A percentile compares a stretch with the other conserved stretches of the same genome.
Evolutionary conservation across 2,329 filamentous ascomycete species (phyloP).

Genomic region (Penicillium palitans): DNA sequence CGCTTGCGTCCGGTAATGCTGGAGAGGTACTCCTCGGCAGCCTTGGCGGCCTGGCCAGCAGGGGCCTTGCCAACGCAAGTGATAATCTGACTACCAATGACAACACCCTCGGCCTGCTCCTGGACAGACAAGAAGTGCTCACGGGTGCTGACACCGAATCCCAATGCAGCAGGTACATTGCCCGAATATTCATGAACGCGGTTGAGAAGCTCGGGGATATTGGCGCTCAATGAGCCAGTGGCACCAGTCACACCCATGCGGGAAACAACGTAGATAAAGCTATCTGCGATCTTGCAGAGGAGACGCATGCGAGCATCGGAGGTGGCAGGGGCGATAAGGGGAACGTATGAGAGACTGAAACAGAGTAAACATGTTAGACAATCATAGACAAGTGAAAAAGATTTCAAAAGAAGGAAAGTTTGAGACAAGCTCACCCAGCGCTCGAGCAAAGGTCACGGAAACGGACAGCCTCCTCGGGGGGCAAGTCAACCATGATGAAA

Average conservation of each 20-base stretch:
- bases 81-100: constrained; percentile 95
- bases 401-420: background rate
- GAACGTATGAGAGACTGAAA: constrained; percentile 81
- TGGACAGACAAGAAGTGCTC: constrained; percentile 90
- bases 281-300: constrained; percentile 94
- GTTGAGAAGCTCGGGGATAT: constrained; percentile 76
- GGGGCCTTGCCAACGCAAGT: constrained; percentile 71
- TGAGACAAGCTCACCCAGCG: constrained; percentile 29
- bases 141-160: constrained; percentile 92
- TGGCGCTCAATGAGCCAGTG: constrained; percentile 75
- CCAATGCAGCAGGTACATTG: constrained; percentile 85
- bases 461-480: constrained; percentile 89
- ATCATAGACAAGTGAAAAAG: background rate
- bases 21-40: constrained; percentile 83
- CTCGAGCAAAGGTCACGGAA: constrained; percentile 50
- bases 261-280: constrained; percentile 98
- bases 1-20: constrained; percentile 63
- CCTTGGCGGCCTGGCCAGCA: constrained; percentile 65
- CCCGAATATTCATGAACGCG: constrained; percentile 91
- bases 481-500: constrained; percentile 94
- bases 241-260: constrained; percentile 96
- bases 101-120: constrained; percentile 84
- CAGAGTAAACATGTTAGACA: background rate
- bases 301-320: constrained; percentile 92
- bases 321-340: constrained; percentile 92